Base-by-base conservation (phyloP, 2,329 filamentous ascomycete species). In the Hypoxylon sp. region DNA sequence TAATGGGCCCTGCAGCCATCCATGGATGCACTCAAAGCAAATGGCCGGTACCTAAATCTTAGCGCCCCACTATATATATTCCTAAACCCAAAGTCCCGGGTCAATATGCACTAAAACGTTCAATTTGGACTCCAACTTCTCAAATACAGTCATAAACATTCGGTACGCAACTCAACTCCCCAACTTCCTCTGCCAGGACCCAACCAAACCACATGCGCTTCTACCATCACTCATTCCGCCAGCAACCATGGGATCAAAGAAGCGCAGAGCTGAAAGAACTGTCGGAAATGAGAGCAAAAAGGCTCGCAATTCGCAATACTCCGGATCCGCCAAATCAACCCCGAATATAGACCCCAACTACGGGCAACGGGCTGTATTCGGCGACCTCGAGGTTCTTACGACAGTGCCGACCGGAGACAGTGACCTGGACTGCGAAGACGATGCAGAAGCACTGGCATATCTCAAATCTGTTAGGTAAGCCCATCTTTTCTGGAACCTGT, bases 381-480 rank as follows among this genome's bases (percentile, higher is more conserved):
- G 87, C 2, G 85, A 85, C 6, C 77, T 88, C 22, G 83, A 86
- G 49, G 53, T 64, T 30, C 40, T 28, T 12, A 81, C 81, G 46
- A 77, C 75, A 71, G 64, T 71, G 16, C 71, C 74, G 7, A 50
- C 74, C 14, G 74, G 71, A 44, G 78, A 79, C 33, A 81, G 82
- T 48, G 83, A 85, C 64, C 72, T 86, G 2, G 83, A 84, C 65
- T 88, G 87, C 68, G 85, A 85, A 16, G 84, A 85, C 18, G 83
- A 84, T 45, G 80, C 82, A 49, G 84, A 87, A 78, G 85, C 86
- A 1, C 60, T 89, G 33, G 83, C 84, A 57, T 89, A 89, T 76
- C 72, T 89, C 57, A 82, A 82, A 69, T 82, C 86, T 77, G 87
- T 89, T 57, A 81, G 87, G 86, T 88, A 78, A 82, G 84, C 76